A percentile compares a stretch with the other conserved stretches of the same genome.
Evolutionary conservation across 2,329 filamentous ascomycete genomes (phyloP).

Genomic region (Aureobasidium leucospermi): DNA sequence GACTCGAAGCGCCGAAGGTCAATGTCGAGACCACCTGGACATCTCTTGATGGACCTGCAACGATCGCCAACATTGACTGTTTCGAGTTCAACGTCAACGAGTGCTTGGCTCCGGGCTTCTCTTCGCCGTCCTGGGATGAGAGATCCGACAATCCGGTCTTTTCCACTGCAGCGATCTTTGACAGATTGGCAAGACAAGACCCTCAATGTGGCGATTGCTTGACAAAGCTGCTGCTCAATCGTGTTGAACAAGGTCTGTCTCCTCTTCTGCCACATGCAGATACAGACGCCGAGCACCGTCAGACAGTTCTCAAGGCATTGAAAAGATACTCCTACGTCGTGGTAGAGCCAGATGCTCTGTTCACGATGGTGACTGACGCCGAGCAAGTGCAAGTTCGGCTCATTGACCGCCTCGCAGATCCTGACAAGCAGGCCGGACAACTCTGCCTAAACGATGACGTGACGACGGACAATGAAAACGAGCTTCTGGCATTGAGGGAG

Average conservation of each 20-base stretch:
- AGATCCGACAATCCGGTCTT: conserved; percentile 32
- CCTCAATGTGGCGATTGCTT: conserved; percentile 38
- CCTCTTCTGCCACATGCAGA: conserved; percentile 30
- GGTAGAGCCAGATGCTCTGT: conserved; percentile 35
- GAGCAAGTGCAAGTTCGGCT: conserved; percentile 35
- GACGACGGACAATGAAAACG: conserved; percentile 28
- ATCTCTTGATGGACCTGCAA: conserved; percentile 35
- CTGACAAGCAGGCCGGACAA: conserved; percentile 31
- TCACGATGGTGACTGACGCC: conserved; percentile 39
- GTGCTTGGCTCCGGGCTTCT: conserved; percentile 37
- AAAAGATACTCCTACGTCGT: conserved; percentile 37
- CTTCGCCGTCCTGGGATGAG: conserved; percentile 29
- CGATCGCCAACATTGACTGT: conserved; percentile 35
- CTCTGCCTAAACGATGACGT: conserved; percentile 40
- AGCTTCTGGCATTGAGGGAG: conserved; percentile 29
- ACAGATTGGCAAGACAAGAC: conserved; percentile 31
- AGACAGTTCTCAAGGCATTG: conserved; percentile 25
- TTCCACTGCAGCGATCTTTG: conserved; percentile 33
- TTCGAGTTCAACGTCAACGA: conserved; percentile 35
- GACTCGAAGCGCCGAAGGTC: conserved; percentile 33
- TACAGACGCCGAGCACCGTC: conserved; percentile 27
- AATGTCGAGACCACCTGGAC: conserved; percentile 38
- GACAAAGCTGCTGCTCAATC: conserved; percentile 34
- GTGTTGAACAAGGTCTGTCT: conserved; percentile 29
- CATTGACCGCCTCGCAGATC: conserved; percentile 30